phyloP scores from a whole-genome alignment of 352 stramenopile genomes.

The Pythium guiyangense region DNA sequence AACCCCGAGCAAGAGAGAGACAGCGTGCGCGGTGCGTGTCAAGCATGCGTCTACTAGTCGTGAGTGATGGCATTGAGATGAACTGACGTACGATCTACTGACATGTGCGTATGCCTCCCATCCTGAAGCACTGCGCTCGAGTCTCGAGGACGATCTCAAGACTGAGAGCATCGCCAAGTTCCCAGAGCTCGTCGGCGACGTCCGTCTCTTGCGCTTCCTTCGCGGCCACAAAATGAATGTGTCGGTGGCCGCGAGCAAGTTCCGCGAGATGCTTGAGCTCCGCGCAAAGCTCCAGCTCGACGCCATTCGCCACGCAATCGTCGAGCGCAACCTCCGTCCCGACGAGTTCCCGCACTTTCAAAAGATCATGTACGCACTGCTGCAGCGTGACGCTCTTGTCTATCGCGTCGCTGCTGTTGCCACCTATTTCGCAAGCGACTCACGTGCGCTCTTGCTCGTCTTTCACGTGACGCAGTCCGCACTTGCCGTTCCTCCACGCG shows the following conservation, averaged over 20 bases:
- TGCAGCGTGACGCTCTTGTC: no score
- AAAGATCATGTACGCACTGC: conserved; percentile 49
- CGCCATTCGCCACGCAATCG: conserved; percentile 50
- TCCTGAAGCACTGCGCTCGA: conserved; percentile 39
- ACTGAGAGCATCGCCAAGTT: conserved; percentile 28
- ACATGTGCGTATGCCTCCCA: not conserved
- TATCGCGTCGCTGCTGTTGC: not conserved
- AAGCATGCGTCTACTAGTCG: not conserved
- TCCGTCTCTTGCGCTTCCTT: conserved; percentile 66
- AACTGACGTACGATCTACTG: no score
- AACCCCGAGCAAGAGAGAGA: conserved; percentile 59
- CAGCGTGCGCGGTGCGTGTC: conserved; percentile 42
- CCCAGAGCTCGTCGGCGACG: conserved; percentile 46
- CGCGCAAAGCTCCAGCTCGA: conserved; percentile 57
- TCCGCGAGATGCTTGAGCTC: conserved; percentile 56
- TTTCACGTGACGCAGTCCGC: conserved; percentile 13
- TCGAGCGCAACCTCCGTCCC: conserved; percentile 34
- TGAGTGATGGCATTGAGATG: not conserved
- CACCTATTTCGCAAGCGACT: not conserved
- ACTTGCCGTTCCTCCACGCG: conserved; percentile 51
- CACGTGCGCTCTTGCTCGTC: not conserved
- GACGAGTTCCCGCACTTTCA: conserved; percentile 62
- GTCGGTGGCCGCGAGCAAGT: conserved; percentile 49
- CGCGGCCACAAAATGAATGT: conserved; percentile 76
- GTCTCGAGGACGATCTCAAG: conserved; percentile 59